Percentiles rank a stretch among this genome's conserved stretches.
Evolutionary conservation across 1,139 yeast genomes (phyloP).

Genomic region (Candida sp.): DNA sequence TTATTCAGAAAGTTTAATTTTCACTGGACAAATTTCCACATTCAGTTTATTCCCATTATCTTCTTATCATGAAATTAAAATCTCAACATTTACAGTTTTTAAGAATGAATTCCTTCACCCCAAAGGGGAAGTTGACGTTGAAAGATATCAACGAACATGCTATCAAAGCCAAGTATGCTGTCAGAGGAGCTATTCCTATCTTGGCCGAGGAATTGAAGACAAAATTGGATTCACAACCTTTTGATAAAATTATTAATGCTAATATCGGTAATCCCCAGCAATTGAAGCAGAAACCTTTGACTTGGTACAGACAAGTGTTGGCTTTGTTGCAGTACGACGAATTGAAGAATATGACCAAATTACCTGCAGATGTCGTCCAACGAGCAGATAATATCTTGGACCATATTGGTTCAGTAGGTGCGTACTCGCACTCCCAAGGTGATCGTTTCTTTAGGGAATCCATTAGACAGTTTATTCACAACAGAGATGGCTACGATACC

Average conservation of each 20-base stretch:
- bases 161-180: slow-evolving; percentile 89
- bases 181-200: slow-evolving; percentile 89
- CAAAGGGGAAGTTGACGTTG: slow-evolving; percentile 9
- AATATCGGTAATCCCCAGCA: slow-evolving; percentile 99
- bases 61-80: background rate
- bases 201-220: slow-evolving; percentile 81
- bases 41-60: no score
- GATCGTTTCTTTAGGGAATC: slow-evolving; percentile 65
- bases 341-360: slow-evolving; percentile 37
- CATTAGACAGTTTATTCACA: slow-evolving; percentile 74
- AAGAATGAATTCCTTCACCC: background rate
- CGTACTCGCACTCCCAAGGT: slow-evolving; percentile 94
- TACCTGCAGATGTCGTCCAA: slow-evolving; percentile 67
- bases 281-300: slow-evolving; percentile 86
- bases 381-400: slow-evolving; percentile 63
- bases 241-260: slow-evolving; percentile 74
- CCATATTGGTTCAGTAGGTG: slow-evolving; percentile 82
- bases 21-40: no score
- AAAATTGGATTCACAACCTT: slow-evolving; percentile 59
- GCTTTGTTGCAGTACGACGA: slow-evolving; percentile 84
- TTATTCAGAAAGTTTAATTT: no score
- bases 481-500: slow-evolving; percentile 54
- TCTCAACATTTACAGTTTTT: background rate
- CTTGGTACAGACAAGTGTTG: slow-evolving; percentile 92
- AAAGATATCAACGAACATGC: slow-evolving; percentile 69